Base-by-base conservation (phyloP, 208 protist genomes). In the Wallacemonas rigidus region DNA sequence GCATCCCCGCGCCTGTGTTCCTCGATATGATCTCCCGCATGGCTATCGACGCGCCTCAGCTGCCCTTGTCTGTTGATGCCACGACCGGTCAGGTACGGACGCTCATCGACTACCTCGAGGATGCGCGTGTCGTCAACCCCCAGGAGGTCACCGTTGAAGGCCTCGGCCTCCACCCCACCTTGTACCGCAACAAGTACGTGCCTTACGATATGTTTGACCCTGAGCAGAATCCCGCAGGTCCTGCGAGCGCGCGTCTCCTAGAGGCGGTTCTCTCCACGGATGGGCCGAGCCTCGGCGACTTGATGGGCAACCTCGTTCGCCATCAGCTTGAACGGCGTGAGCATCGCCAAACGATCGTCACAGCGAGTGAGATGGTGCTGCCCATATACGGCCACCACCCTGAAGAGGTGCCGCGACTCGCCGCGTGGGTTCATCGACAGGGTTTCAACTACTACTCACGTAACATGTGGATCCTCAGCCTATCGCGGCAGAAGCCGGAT, bases 151-250 rank as follows among this genome's bases (percentile, higher is more conserved):
- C 91, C 39, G 85, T 94, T 17, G 90, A 92, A 70, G 93, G 93
- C 4, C 88, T 97, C 5, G 93, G 93, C 14, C 67, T 97, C 71
- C 93, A 95, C 55, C 93, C 93, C 6, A 88, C 86, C 12, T 74
- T 88, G 17, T 90, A 93, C 75, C 79, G 83, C 51, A 95, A 96
- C 71, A 92, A 94, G 82, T 94, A 88, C 78, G 74, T 91, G 36
- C 81, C 82, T 2, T 96, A 92, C 74, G 86, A 95, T 69, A 85
- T 93, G 62, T 85, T 96, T 68, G 76, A 89, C 62, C 44, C 74
- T 43, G 81, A 85, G 57, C 71, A 88, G 9, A 96, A 96, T 81
- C 92, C 88, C 2, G 78, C 88, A 8, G 92, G 92, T 7, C 67
- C 71, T 26, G 90, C 91, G 51, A 85, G 85, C 26, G 79, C 87